Evolutionary conservation across 495 filamentous ascomycete genomes (phyloP), one percentile per base, ranked within the genome.

Genomic region (Xylona heveae): DNA sequence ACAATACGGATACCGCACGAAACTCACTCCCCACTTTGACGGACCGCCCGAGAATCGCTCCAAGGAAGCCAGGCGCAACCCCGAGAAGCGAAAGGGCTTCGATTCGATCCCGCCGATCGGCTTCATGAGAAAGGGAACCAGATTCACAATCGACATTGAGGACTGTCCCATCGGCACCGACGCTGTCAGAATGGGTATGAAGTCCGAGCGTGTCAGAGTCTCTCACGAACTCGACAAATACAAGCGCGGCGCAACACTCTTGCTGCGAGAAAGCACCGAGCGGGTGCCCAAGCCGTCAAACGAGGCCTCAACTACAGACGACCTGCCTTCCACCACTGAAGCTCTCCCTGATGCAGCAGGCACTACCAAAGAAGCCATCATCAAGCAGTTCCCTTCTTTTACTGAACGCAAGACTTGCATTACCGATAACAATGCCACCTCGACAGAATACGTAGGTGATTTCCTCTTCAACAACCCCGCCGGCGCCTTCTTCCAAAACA

Each of bases 401-500:
- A 59, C 66, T 6, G 78, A 90, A 45, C 65, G 70, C 38, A 94
- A 94, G 48, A 71, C 67, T 12, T 94, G 72, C 58, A 64, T 93
- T 34, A 92, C 80, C 3, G 72, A 93, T 54, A 59, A 65, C 46
- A 94, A 84, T 39, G 78, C 65, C 33, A 74, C 53, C 17, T 68
- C 73, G 2, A 76, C 74, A 24, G 88, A 97, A 48, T 92, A 90
- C 49, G 60, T 97, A 34, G 80, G 80, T 44, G 48, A 72, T 50
- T 91, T 74, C 57, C 53, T 71, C 48, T 91, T 97, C 61, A 66
- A 64, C 46, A 94, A 85, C 61, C 78, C 74, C 19, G 88, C 88
- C 13, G 82, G 82, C 25, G 59, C 76, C 26, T 97, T 97, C 65
- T 97, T 97, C 68, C 88, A 97, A 47, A 97, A 97, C 59, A 97